phyloP scores from a whole-genome alignment of 805 yeast species.

The Metschnikowia koreensis region DNA sequence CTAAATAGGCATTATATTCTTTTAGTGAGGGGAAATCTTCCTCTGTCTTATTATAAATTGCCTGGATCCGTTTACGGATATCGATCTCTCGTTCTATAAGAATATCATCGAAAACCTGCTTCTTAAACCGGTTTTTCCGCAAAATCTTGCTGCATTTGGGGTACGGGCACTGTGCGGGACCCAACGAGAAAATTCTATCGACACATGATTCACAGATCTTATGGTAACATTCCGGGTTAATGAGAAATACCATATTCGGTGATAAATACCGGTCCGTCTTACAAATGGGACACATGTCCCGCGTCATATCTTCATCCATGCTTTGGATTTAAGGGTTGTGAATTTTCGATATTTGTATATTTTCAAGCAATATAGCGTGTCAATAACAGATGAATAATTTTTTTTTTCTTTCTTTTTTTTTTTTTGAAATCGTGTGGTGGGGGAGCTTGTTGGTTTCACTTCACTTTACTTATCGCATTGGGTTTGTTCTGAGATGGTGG shows the following conservation, averaged over 20 bases:
- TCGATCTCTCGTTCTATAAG: constrained; percentile 90
- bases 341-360: background rate
- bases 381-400: background rate
- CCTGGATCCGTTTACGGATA: constrained; percentile 72
- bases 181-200: constrained; percentile 87
- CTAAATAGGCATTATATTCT: constrained; percentile 75
- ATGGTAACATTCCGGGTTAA: constrained; percentile 97
- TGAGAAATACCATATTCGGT: constrained; percentile 87
- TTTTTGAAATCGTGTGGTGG: too few species aligned
- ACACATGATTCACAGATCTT: constrained; percentile 97
- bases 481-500: background rate
- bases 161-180: constrained; percentile 97
- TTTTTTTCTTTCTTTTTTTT: too few species aligned
- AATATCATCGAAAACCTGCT: constrained; percentile 90
- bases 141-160: constrained; percentile 84
- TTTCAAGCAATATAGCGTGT: too few species aligned
- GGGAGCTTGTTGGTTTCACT: background rate
- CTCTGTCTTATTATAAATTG: constrained; percentile 76
- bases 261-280: constrained; percentile 91
- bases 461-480: background rate
- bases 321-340: background rate
- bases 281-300: constrained; percentile 96
- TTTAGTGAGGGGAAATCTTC: constrained; percentile 63
- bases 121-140: constrained; percentile 85
- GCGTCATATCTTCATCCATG: constrained; percentile 46